Evolutionary conservation across 1,139 yeast species (phyloP).

Genomic region (Oligophagozyma castellii): DNA sequence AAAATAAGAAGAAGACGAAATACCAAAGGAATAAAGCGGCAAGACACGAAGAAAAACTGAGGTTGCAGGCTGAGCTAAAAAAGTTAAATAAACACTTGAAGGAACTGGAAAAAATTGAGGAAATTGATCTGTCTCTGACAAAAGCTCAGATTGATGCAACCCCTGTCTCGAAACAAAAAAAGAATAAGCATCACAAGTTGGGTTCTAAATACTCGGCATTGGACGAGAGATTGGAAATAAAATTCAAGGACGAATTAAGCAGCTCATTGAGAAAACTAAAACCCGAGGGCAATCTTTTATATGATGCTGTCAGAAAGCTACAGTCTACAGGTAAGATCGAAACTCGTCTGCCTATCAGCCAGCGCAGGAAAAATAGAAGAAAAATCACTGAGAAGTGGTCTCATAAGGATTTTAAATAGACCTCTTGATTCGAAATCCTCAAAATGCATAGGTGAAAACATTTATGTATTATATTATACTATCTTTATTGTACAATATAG

Average conservation of each 20-base stretch:
- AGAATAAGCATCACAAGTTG: slow-evolving; percentile 27
- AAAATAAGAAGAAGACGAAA: slow-evolving; percentile 59
- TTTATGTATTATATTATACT: background rate
- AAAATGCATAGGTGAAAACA: too few species aligned
- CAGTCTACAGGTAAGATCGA: slow-evolving; percentile 83
- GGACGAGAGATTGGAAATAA: slow-evolving; percentile 66
- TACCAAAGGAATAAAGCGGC: slow-evolving; percentile 61
- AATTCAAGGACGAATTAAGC: slow-evolving; percentile 76
- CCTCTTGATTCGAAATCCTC: background rate
- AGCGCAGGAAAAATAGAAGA: slow-evolving; percentile 51
- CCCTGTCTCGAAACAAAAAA: slow-evolving; percentile 18
- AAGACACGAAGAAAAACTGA: slow-evolving; percentile 47
- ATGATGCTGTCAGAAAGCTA: slow-evolving; percentile 68
- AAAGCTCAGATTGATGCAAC: slow-evolving; percentile 9
- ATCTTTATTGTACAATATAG: background rate
- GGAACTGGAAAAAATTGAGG: slow-evolving; percentile 45
- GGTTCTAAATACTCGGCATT: slow-evolving; percentile 44
- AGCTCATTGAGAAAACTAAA: slow-evolving; percentile 72
- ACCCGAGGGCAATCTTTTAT: slow-evolving; percentile 82
- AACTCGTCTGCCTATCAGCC: slow-evolving; percentile 58
- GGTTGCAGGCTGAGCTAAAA: slow-evolving; percentile 44
- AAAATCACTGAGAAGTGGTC: slow-evolving; percentile 87
- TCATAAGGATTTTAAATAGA: slow-evolving; percentile 69
- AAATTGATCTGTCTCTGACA: slow-evolving; percentile 29
- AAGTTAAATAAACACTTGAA: slow-evolving; percentile 41